These are phyloP conservation scores for Hanseniaspora hatyaiensis DNA, from an alignment of 805 yeast genomes.

Conservation along the genomic window DNA sequence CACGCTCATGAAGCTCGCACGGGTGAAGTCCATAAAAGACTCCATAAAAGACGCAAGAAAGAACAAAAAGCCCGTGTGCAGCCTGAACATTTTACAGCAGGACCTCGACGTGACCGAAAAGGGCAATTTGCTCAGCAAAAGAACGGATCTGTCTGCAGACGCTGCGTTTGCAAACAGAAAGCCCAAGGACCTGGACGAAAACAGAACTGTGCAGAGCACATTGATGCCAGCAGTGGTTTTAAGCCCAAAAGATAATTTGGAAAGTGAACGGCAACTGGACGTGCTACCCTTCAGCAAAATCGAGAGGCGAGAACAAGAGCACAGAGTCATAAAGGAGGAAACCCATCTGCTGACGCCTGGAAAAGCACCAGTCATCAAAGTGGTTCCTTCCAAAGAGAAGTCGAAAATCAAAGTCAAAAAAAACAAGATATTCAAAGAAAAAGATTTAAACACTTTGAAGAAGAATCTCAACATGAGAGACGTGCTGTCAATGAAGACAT, in stretches of 20 bases:
- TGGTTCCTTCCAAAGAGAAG: slow-evolving; percentile 18
- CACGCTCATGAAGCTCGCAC: slow-evolving; percentile 6
- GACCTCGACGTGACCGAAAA: neutral
- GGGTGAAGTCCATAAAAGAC: neutral
- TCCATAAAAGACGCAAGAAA: neutral
- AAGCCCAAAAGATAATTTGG: neutral
- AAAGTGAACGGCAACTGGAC: no score
- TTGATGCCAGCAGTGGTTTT: slow-evolving; percentile 5
- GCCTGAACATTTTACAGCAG: neutral
- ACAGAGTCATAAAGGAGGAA: slow-evolving; percentile 6
- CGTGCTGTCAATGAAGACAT: slow-evolving; percentile 17
- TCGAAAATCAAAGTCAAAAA: neutral
- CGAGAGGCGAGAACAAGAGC: neutral
- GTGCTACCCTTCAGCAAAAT: no score
- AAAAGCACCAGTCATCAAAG: slow-evolving; percentile 22
- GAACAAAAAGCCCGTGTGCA: no score
- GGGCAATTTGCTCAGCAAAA: no score
- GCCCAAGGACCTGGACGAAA: neutral
- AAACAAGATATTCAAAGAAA: neutral
- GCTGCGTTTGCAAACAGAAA: no score
- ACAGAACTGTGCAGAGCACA: neutral
- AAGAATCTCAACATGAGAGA: slow-evolving; percentile 10
- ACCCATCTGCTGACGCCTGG: slow-evolving; percentile 19
- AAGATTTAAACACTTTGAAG: slow-evolving; percentile 5
- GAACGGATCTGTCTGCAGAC: no score